Base-by-base conservation (phyloP, 2,329 filamentous ascomycete genomes). In the Epichloe sibirici region DNA sequence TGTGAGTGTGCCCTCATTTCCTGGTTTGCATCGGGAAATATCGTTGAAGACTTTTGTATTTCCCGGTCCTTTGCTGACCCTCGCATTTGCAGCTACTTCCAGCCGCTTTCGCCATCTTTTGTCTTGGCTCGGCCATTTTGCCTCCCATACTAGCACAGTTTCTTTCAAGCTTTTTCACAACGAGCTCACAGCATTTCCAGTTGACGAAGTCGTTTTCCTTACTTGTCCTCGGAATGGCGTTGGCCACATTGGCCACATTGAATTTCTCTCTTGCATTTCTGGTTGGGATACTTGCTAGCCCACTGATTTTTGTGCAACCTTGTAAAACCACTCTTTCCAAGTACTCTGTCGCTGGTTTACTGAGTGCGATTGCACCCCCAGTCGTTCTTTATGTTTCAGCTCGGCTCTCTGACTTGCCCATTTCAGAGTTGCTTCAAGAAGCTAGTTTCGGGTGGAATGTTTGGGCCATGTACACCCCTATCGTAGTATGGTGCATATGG, bases 401-500 rank as follows among this genome's bases (percentile, higher is more conserved):
- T 57, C 72, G 57, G 54, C 56, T 66, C 23, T 70, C 66, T 56
- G 58, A 63, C 6, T 49, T 71, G 1, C 63, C 65, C 4, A 65
- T 90, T 1, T 72, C 73, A 44, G 69, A 78, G 2, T 74, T 93
- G 2, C 68, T 95, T 49, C 76, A 75, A 31, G 77, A 86, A 64
- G 87, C 88, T 1, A 88, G 86, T 5, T 90, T 93, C 65, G 90
- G 87, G 0, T 95, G 90, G 90, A 79, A 88, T 62, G 82, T 95
- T 12, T 90, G 85, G 81, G 88, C 89, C 1, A 81, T 93, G 77
- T 94, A 90, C 73, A 94, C 90, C 1, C 85, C 88, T 55, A 82
- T 95, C 17, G 81, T 94, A 11, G 78, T 95, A n/a, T 95, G 90
- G 88, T 86, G 89, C 65, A 83, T 95, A 44, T 96, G 90, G 90